A percentile compares a stretch with the other conserved stretches of the same genome.
Conservation (phyloP, 306 rosid species). For the Castanopsis chinensis region DNA sequence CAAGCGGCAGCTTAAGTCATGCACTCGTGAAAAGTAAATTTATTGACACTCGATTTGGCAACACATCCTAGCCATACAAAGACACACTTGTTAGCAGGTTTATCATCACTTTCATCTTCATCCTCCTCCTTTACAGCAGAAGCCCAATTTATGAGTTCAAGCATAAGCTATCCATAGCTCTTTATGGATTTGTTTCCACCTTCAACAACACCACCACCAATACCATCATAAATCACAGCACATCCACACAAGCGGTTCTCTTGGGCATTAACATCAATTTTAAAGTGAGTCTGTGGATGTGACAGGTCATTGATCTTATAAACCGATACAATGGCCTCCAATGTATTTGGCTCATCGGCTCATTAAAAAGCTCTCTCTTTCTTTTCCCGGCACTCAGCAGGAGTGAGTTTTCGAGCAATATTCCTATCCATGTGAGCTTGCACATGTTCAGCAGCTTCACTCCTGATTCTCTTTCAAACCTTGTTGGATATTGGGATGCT, state of each 20-base stretch:
- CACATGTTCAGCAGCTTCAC: slow-evolving; percentile 97
- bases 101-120: slow-evolving; percentile 57
- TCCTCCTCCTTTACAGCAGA: slow-evolving; percentile 67
- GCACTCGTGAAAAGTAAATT: slow-evolving; percentile 80
- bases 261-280: slow-evolving; percentile 82
- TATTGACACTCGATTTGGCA: slow-evolving; percentile 68
- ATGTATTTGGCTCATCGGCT: slow-evolving; percentile 57
- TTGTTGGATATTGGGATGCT: slow-evolving; percentile 97
- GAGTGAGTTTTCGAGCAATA: slow-evolving; percentile 94
- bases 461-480: slow-evolving; percentile 84
- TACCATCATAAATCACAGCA: slow-evolving; percentile 74
- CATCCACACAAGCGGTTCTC: slow-evolving; percentile 87
- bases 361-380: slow-evolving; percentile 91
- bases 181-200: slow-evolving; percentile 91
- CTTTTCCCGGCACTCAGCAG: slow-evolving; percentile 89
- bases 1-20: slow-evolving; percentile 90
- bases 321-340: slow-evolving; percentile 70
- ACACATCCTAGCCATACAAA: slow-evolving; percentile 97
- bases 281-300: slow-evolving; percentile 78
- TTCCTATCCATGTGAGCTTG: slow-evolving; percentile 96
- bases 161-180: slow-evolving; percentile 90
- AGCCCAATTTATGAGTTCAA: slow-evolving; percentile 81
- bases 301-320: slow-evolving; percentile 83
- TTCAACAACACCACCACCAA: slow-evolving; percentile 75
- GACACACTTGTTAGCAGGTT: slow-evolving; percentile 66